Conservation (phyloP, 2,329 filamentous ascomycete genomes). For the Leptographium galeiforme region DNA sequence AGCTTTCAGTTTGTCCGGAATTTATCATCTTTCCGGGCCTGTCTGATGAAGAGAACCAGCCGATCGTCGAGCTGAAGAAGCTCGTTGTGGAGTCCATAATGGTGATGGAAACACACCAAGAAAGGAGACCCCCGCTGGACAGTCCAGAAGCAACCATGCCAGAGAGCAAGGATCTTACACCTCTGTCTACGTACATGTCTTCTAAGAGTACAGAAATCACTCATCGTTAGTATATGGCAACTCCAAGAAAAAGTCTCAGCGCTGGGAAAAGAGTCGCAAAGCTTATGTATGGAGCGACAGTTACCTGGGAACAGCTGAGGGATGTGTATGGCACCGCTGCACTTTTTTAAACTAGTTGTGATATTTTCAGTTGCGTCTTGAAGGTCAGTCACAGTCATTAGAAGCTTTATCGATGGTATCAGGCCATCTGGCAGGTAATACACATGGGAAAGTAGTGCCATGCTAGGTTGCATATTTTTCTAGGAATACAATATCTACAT, state of each 20-base stretch:
- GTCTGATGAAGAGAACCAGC: not conserved
- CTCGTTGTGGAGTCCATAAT: not conserved
- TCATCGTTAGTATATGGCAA: slow-evolving; percentile 1
- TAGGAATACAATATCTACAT: not conserved
- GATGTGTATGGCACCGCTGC: not conserved
- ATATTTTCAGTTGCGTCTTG: not conserved
- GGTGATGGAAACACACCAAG: not conserved
- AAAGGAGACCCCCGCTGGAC: not conserved
- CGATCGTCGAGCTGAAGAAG: not conserved
- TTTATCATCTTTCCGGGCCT: not conserved
- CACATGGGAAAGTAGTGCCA: too few species aligned
- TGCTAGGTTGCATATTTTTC: too few species aligned
- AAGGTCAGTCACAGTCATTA: not conserved
- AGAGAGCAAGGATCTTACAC: not conserved
- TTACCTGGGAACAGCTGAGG: not conserved
- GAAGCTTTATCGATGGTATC: not conserved
- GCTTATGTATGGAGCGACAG: not conserved
- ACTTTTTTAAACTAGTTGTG: not conserved
- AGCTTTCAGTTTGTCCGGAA: slow-evolving; percentile 15
- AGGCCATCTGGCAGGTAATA: too few species aligned
- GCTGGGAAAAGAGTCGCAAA: not conserved
- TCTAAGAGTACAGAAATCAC: not conserved
- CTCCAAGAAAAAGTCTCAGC: not conserved
- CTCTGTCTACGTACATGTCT: not conserved
- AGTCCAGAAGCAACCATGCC: not conserved